A percentile compares a stretch with the other conserved stretches of the same genome.
Evolutionary conservation across 2,329 filamentous ascomycete genomes (phyloP).

Genomic region (Pseudogymnoascus sp.): DNA sequence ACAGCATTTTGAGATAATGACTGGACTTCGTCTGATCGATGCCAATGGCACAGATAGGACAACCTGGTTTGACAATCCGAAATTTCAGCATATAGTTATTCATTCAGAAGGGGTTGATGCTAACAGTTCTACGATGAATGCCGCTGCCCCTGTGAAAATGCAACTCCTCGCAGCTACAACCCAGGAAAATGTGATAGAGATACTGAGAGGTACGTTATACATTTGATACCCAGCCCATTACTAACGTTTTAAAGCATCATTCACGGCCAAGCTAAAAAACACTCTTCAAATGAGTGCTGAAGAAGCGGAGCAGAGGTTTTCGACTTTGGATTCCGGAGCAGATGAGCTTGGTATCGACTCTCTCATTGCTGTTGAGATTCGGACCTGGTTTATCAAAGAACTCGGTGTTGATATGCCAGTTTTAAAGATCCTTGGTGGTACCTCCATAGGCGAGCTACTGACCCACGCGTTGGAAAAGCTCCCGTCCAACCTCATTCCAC

Average conservation of each 20-base stretch:
- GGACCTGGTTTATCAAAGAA: conserved; percentile 42
- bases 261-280: conserved; percentile 9
- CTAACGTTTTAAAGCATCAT: neutral
- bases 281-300: conserved; percentile 1
- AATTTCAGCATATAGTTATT: conserved; percentile 9
- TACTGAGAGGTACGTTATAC: conserved; percentile 3
- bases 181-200: neutral
- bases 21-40: neutral
- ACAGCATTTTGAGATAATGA: neutral
- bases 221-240: neutral
- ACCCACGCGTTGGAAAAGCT: neutral
- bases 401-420: conserved; percentile 38
- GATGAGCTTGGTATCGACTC: conserved; percentile 30
- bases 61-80: conserved; percentile 17
- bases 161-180: conserved; percentile 2
- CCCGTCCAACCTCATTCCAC: neutral
- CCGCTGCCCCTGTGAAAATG: neutral
- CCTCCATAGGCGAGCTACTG: conserved; percentile 16
- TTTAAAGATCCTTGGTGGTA: conserved; percentile 36
- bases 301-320: neutral
- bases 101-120: neutral
- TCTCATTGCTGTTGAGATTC: conserved; percentile 21
- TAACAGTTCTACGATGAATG: conserved; percentile 3
- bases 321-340: conserved; percentile 15
- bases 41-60: conserved; percentile 4